These are phyloP conservation scores for Nakazawaea peltata DNA, from an alignment of 805 yeast species.

Conservation along the genomic window DNA sequence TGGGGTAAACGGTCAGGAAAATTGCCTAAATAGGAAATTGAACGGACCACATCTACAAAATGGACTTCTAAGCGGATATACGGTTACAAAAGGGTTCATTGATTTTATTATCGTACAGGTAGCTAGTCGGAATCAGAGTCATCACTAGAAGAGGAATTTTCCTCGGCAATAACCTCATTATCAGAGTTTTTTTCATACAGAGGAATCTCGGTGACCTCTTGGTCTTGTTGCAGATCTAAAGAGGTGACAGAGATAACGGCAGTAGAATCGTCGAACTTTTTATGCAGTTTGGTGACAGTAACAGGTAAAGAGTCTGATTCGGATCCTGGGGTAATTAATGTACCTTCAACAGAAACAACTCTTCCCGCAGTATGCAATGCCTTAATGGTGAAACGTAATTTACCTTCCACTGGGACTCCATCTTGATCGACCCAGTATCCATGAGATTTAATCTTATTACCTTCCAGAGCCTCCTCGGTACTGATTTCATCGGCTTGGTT, in stretches of 20 bases:
- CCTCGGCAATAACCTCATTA: slow-evolving; percentile 18
- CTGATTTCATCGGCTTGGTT: slow-evolving; percentile 56
- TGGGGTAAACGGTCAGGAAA: no score
- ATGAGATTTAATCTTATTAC: slow-evolving; percentile 39
- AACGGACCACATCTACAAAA: no score
- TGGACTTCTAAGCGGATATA: no score
- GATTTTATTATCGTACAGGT: no score
- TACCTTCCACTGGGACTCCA: slow-evolving; percentile 75
- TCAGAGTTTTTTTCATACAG: slow-evolving; percentile 15
- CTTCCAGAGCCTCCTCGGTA: slow-evolving; percentile 16
- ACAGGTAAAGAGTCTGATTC: slow-evolving; percentile 50
- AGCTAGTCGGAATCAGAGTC: slow-evolving; percentile 12
- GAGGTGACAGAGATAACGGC: slow-evolving; percentile 3
- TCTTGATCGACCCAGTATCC: slow-evolving; percentile 86
- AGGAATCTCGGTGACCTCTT: slow-evolving; percentile 15
- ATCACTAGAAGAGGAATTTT: slow-evolving; percentile 16
- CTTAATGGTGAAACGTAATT: slow-evolving; percentile 67
- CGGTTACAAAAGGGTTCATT: no score
- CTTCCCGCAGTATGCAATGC: slow-evolving; percentile 70
- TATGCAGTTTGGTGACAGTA: slow-evolving; percentile 26
- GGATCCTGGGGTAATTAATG: slow-evolving; percentile 53
- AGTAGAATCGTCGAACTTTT: slow-evolving; percentile 31
- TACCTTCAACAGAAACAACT: slow-evolving; percentile 84
- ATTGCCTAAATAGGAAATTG: no score
- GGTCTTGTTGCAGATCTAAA: not conserved